Percentiles rank a stretch among this genome's conserved stretches.
These are phyloP conservation scores for Fragosphaeria purpurea DNA, from an alignment of 2,329 filamentous ascomycete genomes.

Conservation along the genomic window DNA sequence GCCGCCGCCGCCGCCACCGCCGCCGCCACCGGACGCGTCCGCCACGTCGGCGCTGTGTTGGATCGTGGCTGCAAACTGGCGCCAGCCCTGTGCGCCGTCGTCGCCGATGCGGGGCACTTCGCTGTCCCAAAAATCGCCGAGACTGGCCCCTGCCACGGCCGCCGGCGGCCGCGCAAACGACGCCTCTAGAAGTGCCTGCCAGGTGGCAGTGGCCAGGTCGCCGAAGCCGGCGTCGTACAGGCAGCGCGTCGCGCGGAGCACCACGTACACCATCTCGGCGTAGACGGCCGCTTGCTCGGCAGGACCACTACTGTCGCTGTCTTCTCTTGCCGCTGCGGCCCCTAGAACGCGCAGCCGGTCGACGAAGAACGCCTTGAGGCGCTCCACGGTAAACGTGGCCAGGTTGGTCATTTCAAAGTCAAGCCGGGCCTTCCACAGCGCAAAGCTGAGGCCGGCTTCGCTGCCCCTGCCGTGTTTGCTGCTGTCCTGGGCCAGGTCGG, in stretches of 20 bases:
- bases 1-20: background rate
- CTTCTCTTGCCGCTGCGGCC: background rate
- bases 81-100: conserved; percentile 59
- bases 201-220: conserved; percentile 67
- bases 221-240: conserved; percentile 66
- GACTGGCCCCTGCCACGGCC: background rate
- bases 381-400: conserved; percentile 56
- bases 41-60: conserved; percentile 18
- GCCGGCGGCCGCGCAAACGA: conserved; percentile 48
- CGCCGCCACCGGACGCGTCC: background rate
- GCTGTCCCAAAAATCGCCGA: conserved; percentile 69
- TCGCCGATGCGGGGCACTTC: conserved; percentile 76
- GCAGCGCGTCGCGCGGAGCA: conserved; percentile 65
- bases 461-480: conserved; percentile 15
- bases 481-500: conserved; percentile 23
- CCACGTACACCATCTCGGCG: conserved; percentile 52
- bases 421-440: conserved; percentile 64
- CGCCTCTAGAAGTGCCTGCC: conserved; percentile 74
- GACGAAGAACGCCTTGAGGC: conserved; percentile 49
- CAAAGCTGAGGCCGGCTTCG: conserved; percentile 42
- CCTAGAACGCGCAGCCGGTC: conserved; percentile 40
- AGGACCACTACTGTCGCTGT: background rate
- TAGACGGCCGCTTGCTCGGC: conserved; percentile 10
- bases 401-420: conserved; percentile 64
- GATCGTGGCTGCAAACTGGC: conserved; percentile 27